Evolutionary conservation across 305 asterid species (phyloP), one percentile per base, ranked within the genome.

Genomic region (Fraxinus velutina): DNA sequence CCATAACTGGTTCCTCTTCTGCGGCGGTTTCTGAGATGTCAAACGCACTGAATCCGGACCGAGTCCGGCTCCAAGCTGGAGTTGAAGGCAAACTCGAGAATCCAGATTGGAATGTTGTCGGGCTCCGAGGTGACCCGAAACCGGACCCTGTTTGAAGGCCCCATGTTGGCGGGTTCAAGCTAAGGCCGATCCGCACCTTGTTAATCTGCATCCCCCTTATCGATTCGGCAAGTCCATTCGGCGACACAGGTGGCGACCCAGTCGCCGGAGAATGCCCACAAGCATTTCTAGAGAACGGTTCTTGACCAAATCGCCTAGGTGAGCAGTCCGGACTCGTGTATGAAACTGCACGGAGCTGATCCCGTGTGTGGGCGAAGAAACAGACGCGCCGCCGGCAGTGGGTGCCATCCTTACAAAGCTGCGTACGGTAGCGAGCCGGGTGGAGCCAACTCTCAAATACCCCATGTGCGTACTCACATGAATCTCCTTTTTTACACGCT

Each of bases 391-490:
- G 92, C 64, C 91, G 93, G 81, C 98, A 95, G 86, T 93, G 94
- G 76, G 90, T 90, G 76, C 97, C 98, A 17, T 95, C 98, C 84
- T 95, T 95, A 76, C 98, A 95, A 2, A 98, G 97, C 93, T 90
- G 92, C 74, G 98, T 94, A 4, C 98, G 95, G 47, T 94, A 94
- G 84, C 97, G 96, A 34, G 94, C 93, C 21, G 98, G 97, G 88
- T 94, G 98, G 0, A 94, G 96, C 98, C 98, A 94, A 86, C 95
- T 91, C 96, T 94, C 98, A 78, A 94, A 94, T 0, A 94, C 98
- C 86, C 98, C 98, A 86, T 94, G 98, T 19, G 97, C 93, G 89
- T 78, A 90, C 96, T 94, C 98, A 82, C 98, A 94, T 2, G 89
- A 85, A 82, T 94, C 98, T 0, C 97, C 98, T 68, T 86, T 87